A percentile compares a stretch with the other conserved stretches of the same genome.
phyloP scores from a whole-genome alignment of 179 eudicot genomes.

The Amaranthus tricolor region DNA sequence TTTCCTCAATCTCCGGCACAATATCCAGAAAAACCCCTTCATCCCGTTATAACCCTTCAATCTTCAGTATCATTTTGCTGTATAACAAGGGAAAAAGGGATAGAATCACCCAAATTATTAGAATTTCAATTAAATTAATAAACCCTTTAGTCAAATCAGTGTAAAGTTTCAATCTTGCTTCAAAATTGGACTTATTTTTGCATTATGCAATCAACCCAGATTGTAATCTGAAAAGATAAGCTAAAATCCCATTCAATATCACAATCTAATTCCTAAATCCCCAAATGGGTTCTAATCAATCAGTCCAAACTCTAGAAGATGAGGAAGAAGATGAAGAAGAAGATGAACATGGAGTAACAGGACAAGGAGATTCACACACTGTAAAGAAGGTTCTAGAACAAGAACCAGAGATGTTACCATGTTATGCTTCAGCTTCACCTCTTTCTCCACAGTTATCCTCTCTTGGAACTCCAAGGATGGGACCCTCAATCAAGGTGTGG shows the following conservation, averaged over 20 bases:
- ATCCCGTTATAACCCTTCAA: neutral
- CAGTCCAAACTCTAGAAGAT: constrained; percentile 50
- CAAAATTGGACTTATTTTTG: neutral
- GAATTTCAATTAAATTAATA: neutral
- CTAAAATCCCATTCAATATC: neutral
- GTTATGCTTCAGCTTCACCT: constrained; percentile 95
- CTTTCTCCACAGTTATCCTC: constrained; percentile 92
- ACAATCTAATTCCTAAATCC: neutral
- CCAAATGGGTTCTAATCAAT: constrained; percentile 77
- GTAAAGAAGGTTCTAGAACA: constrained; percentile 77
- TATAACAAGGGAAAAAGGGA: neutral
- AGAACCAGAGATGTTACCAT: constrained; percentile 96
- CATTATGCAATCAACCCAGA: constrained; percentile 22
- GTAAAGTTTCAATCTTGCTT: constrained; percentile 10
- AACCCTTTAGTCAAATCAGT: neutral
- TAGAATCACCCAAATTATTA: neutral
- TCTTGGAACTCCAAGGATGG: constrained; percentile 79
- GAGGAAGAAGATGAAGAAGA: constrained; percentile 41
- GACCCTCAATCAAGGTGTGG: constrained; percentile 98
- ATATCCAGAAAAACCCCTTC: constrained; percentile 2
- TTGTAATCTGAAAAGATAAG: constrained; percentile 11
- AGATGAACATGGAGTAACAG: constrained; percentile 33
- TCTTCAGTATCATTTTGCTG: neutral
- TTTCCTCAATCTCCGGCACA: constrained; percentile 19
- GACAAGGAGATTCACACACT: constrained; percentile 30